Percentiles rank a stretch among this genome's conserved stretches.
Evolutionary conservation across 2,329 filamentous ascomycete species (phyloP).

Genomic region (Colletotrichum camelliae): DNA sequence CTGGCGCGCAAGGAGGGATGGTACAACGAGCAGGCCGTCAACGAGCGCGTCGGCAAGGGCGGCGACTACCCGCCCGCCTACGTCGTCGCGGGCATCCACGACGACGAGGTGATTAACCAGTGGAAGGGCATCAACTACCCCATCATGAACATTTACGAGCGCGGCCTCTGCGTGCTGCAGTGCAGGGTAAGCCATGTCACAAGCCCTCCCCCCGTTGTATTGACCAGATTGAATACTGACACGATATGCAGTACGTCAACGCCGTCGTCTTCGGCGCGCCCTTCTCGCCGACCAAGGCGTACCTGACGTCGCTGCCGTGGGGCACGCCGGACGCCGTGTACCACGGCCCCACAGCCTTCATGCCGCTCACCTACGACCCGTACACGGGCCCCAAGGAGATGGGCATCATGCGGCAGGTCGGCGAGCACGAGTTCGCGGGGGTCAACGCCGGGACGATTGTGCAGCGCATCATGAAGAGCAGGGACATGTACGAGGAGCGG

Average conservation of each 20-base stretch:
- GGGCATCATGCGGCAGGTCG: slow-evolving; percentile 83
- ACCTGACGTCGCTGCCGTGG: slow-evolving; percentile 77
- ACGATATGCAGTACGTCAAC: slow-evolving; percentile 74
- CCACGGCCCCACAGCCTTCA: slow-evolving; percentile 94
- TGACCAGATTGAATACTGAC: neutral
- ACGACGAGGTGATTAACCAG: slow-evolving; percentile 92
- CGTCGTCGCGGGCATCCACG: slow-evolving; percentile 92
- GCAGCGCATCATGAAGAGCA: slow-evolving; percentile 83
- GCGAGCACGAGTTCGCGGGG: slow-evolving; percentile 77
- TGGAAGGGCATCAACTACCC: slow-evolving; percentile 99
- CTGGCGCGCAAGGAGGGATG: slow-evolving; percentile 73
- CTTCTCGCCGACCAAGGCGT: slow-evolving; percentile 81
- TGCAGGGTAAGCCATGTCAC: slow-evolving; percentile 68
- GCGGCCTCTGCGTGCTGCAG: slow-evolving; percentile 92
- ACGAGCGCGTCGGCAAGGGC: slow-evolving; percentile 69
- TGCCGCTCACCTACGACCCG: slow-evolving; percentile 79
- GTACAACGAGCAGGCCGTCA: slow-evolving; percentile 70
- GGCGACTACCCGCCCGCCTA: slow-evolving; percentile 83
- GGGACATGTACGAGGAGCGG: slow-evolving; percentile 87
- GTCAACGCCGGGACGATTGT: slow-evolving; percentile 96
- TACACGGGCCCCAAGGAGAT: slow-evolving; percentile 82
- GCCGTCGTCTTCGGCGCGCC: slow-evolving; percentile 89
- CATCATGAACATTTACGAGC: slow-evolving; percentile 99
- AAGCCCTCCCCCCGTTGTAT: too few relatives aligned
- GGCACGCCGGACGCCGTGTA: slow-evolving; percentile 83